These are phyloP conservation scores for Pichia sporocuriosa DNA, from an alignment of 805 yeast species.

Conservation along the genomic window DNA sequence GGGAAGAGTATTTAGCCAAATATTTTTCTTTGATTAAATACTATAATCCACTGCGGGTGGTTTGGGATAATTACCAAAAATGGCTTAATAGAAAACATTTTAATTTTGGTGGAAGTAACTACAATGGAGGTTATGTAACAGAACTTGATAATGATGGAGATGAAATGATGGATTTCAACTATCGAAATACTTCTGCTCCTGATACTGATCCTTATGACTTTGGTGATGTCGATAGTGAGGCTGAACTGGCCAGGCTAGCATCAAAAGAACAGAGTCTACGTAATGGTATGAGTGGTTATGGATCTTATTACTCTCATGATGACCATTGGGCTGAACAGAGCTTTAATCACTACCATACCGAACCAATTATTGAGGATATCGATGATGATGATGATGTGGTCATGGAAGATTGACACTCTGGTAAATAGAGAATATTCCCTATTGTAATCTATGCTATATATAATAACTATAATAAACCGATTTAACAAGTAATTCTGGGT, in stretches of 20 bases:
- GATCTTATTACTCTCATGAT: constrained; percentile 13
- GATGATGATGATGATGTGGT: constrained; percentile 8
- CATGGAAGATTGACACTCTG: constrained; percentile 9
- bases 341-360: background rate
- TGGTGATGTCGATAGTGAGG: background rate
- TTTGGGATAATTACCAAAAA: constrained; percentile 13
- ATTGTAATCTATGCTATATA: constrained; percentile 1
- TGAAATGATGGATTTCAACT: constrained; percentile 5
- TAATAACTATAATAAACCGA: background rate
- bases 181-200: too few species aligned
- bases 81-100: constrained; percentile 9
- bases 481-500: too few species aligned
- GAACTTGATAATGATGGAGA: constrained; percentile 12
- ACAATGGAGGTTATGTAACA: constrained; percentile 4
- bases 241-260: background rate
- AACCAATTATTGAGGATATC: constrained; percentile 1
- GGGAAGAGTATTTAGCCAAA: constrained; percentile 15
- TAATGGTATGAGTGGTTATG: constrained; percentile 14
- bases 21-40: constrained; percentile 17
- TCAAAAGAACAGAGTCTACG: constrained; percentile 2
- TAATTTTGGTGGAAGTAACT: too few species aligned
- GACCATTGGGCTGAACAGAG: constrained; percentile 8
- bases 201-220: background rate
- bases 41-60: constrained; percentile 13
- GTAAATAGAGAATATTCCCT: too few species aligned